These are phyloP conservation scores for Chrysosphaeria jannelii DNA, from an alignment of 2,329 filamentous ascomycete genomes.

Conservation along the genomic window DNA sequence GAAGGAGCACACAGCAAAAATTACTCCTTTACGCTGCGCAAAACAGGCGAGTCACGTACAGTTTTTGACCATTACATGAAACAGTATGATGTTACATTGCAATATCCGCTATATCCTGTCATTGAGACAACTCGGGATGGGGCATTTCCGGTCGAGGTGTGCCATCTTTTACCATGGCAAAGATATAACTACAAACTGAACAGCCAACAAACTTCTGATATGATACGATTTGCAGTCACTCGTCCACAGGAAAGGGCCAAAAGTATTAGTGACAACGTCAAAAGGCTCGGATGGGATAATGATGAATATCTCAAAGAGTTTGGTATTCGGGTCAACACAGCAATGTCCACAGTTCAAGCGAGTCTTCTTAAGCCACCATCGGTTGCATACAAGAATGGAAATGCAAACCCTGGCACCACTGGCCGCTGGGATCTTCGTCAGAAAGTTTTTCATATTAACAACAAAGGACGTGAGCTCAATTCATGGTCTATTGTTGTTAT, in stretches of 20 bases:
- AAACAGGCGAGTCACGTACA: slow-evolving; percentile 14
- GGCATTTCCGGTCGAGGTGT: slow-evolving; percentile 30
- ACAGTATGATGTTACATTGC: slow-evolving; percentile 21
- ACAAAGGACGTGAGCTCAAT: slow-evolving; percentile 23
- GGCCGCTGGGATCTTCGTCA: slow-evolving; percentile 74
- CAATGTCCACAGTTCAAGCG: slow-evolving; percentile 37
- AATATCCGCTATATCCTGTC: slow-evolving; percentile 19
- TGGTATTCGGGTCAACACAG: slow-evolving; percentile 34
- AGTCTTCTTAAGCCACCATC: slow-evolving; percentile 39
- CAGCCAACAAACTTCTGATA: slow-evolving; percentile 35
- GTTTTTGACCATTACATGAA: slow-evolving; percentile 24
- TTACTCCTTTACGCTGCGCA: slow-evolving; percentile 22
- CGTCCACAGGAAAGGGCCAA: slow-evolving; percentile 35
- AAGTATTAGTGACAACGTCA: slow-evolving; percentile 38
- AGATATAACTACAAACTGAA: slow-evolving; percentile 32
- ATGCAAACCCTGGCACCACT: slow-evolving; percentile 26
- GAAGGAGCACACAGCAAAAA: slow-evolving; percentile 19
- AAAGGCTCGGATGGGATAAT: slow-evolving; percentile 30
- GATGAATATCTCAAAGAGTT: slow-evolving; percentile 47
- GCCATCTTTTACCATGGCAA: slow-evolving; percentile 20
- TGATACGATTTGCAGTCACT: slow-evolving; percentile 86
- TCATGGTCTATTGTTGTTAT: slow-evolving; percentile 52
- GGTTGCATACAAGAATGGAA: slow-evolving; percentile 31
- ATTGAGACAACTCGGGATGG: slow-evolving; percentile 22
- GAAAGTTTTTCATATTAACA: slow-evolving; percentile 43